phyloP scores from a whole-genome alignment of 441 rosid species.

The Brassica balearica region DNA sequence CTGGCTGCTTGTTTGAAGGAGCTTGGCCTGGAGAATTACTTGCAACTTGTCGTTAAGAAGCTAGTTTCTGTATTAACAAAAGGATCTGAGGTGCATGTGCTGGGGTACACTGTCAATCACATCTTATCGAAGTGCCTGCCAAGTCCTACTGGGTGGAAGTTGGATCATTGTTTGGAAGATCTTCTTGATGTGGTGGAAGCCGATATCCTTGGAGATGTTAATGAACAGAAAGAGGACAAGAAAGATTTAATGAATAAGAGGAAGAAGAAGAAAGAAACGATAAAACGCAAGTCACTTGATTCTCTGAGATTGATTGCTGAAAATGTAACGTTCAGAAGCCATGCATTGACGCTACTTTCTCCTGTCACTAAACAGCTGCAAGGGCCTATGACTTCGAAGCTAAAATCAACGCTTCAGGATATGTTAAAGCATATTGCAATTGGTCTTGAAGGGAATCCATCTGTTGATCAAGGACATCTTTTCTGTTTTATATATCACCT shows the following conservation, averaged over 20 bases:
- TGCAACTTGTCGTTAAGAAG: constrained; percentile 65
- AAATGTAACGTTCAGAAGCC: constrained; percentile 65
- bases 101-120: constrained; percentile 75
- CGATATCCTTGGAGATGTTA: constrained; percentile 80
- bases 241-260: background rate
- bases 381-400: constrained; percentile 66
- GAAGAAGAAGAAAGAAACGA: constrained; percentile 70
- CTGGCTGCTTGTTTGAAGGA: constrained; percentile 84
- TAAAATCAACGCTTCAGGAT: constrained; percentile 65
- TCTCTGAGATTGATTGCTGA: constrained; percentile 72
- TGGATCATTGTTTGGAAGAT: constrained; percentile 80
- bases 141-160: constrained; percentile 50
- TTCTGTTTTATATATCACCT: constrained; percentile 66
- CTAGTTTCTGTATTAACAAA: constrained; percentile 66
- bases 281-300: constrained; percentile 69
- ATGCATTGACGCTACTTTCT: constrained; percentile 65
- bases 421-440: constrained; percentile 72
- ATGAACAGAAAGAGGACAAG: constrained; percentile 78
- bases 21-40: constrained; percentile 72
- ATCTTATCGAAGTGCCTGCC: constrained; percentile 61
- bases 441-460: constrained; percentile 80
- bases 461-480: constrained; percentile 70
- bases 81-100: constrained; percentile 80
- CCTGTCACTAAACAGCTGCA: constrained; percentile 61
- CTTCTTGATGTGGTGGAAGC: constrained; percentile 69